Evolutionary conservation across 192 early-diverging fungal genomes (phyloP), one percentile per base, ranked within the genome.

Genomic region (Coemansia sp.): DNA sequence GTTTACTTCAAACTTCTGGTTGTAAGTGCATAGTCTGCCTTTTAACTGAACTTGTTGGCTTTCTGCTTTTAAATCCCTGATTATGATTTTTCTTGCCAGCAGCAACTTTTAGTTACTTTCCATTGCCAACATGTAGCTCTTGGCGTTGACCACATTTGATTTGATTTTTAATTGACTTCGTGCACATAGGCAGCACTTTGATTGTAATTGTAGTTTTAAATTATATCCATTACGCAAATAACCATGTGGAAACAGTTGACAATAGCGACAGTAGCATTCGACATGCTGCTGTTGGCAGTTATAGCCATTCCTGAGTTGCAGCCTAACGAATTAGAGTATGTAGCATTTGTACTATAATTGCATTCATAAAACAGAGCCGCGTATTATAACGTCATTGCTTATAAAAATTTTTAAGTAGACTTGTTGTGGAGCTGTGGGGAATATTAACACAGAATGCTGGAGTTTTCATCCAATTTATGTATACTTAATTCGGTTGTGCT

Each of bases 231-330:
- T 67, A 50, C 39, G n/a, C 24, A 54, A 51, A 25, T 57, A 46
- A 54, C 30, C 19, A 80, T 80, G 77, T 80, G 77, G 77, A 80
- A 65, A 51, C 56, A 71, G 24, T 36, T 80, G 51, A 80, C 77
- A 36, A 71, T 80, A 57, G 51, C 72, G 22, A 63, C 68, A 10
- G 46, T 80, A 20, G 69, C 77, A 63, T 67, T 80, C 50, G 68
- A 80, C n/a, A 63, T 70, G 60, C 51, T 80, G 36, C 51, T 74
- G 36, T 57, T 54, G 27, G 58, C 54, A 29, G 67, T 63, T n/a
- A n/a, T 57, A 21, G 53, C 59, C 9, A 54, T 58, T 3, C 73
- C 73, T 21, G 63, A 54, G 19, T 33, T 54, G 54, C 39, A 6
- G 8, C 25, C 24, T 25, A 39, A 65, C 17, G 63, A 27, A 19